Evolutionary conservation across 352 stramenopile genomes (phyloP).

Genomic region (Phytophthora vignae): DNA sequence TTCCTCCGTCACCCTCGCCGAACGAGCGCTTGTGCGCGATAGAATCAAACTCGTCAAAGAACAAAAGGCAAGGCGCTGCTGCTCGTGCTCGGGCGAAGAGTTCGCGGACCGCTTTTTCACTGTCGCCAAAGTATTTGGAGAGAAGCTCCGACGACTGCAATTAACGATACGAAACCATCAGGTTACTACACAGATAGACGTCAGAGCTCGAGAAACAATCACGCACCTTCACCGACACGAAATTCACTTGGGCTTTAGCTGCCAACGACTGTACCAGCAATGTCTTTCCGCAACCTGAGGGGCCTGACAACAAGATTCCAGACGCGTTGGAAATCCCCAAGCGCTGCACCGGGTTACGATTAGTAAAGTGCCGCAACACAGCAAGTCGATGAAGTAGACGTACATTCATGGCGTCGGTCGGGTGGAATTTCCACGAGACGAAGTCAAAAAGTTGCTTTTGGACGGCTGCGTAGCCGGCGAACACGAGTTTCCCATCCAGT

Average conservation of each 20-base stretch:
- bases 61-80: constrained; percentile 79
- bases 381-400: constrained; percentile 13
- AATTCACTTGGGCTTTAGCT: constrained; percentile 71
- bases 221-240: constrained; percentile 83
- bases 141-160: constrained; percentile 80
- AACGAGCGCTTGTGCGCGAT: constrained; percentile 84
- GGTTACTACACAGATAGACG: neutral
- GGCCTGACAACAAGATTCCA: constrained; percentile 80
- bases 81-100: constrained; percentile 80
- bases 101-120: constrained; percentile 80
- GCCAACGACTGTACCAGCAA: constrained; percentile 76
- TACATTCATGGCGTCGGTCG: constrained; percentile 70
- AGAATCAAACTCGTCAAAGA: constrained; percentile 90
- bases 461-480: constrained; percentile 72
- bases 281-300: constrained; percentile 85
- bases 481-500: constrained; percentile 32
- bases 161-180: neutral
- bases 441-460: constrained; percentile 74
- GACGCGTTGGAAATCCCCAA: constrained; percentile 73
- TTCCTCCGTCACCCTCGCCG: constrained; percentile 45
- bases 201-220: neutral
- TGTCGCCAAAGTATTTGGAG: constrained; percentile 91
- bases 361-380: constrained; percentile 12
- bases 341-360: constrained; percentile 41
- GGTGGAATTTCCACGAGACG: constrained; percentile 72